Evolutionary conservation across 2,329 filamentous ascomycete species (phyloP).

Genomic region (Cordyceps fumosorosea): DNA sequence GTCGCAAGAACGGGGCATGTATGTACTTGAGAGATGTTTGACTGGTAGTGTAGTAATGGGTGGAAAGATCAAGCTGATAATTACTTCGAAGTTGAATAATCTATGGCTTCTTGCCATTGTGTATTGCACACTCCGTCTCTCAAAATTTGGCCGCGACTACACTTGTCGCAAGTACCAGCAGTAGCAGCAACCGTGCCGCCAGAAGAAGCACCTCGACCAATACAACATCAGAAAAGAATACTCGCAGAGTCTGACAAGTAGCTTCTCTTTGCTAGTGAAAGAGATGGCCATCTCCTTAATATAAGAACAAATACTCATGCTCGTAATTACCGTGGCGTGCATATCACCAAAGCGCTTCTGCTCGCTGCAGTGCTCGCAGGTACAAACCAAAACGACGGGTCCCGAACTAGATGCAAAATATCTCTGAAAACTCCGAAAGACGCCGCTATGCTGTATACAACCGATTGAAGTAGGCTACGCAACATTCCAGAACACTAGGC

Average conservation of each 20-base stretch:
- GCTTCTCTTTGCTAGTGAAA: too few species aligned
- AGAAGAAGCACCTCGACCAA: too few species aligned
- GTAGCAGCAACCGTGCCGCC: too few species aligned
- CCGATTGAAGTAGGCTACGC: not conserved
- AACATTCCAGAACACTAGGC: slow-evolving; percentile 28
- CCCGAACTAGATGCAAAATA: slow-evolving; percentile 9
- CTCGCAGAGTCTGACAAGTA: too few species aligned
- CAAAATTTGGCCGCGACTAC: too few species aligned
- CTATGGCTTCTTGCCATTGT: too few species aligned
- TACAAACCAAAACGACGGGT: not conserved
- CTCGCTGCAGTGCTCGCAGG: not conserved
- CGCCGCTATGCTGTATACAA: slow-evolving; percentile 13
- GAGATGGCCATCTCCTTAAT: not conserved
- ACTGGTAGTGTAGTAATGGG: not conserved
- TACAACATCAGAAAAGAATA: too few species aligned
- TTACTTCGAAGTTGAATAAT: too few species aligned
- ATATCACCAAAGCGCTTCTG: not conserved
- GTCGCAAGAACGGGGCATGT: not conserved
- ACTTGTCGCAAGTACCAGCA: too few species aligned
- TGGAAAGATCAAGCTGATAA: too few species aligned
- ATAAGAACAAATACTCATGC: not conserved
- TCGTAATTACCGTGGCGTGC: not conserved
- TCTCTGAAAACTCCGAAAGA: slow-evolving; percentile 14
- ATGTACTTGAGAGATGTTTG: not conserved
- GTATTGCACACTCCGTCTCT: too few species aligned